Percentiles rank a stretch among this genome's conserved stretches.
phyloP scores from a whole-genome alignment of 1,139 yeast species.

The Yamadazyma oceani region DNA sequence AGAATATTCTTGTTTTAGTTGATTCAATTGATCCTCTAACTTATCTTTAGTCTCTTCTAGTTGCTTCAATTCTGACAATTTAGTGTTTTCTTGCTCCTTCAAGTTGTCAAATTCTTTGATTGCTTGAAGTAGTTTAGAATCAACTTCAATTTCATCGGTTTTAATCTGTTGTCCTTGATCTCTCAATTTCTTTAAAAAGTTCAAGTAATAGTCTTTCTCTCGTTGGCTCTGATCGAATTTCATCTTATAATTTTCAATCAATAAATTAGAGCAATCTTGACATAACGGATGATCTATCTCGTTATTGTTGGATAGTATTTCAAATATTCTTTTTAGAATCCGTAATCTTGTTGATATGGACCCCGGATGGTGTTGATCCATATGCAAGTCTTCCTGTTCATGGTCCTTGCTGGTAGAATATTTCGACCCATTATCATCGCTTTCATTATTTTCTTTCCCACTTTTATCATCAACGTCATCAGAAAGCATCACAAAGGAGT shows the following conservation, averaged over 20 bases:
- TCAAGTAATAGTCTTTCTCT: constrained; percentile 78
- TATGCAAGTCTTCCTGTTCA: constrained; percentile 2
- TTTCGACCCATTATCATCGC: no score
- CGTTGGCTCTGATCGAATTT: constrained; percentile 72
- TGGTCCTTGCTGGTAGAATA: no score
- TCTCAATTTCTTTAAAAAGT: constrained; percentile 67
- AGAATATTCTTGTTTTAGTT: constrained; percentile 40
- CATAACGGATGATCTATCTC: constrained; percentile 90
- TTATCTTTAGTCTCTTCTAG: constrained; percentile 44
- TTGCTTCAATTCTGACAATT: constrained; percentile 41
- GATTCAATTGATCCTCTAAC: constrained; percentile 38
- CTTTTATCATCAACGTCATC: constrained; percentile 14
- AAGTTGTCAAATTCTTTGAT: constrained; percentile 40
- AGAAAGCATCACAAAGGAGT: constrained; percentile 36
- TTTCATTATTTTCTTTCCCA: constrained; percentile 10
- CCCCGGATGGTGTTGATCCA: constrained; percentile 10
- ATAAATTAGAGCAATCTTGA: constrained; percentile 71
- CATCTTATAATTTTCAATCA: constrained; percentile 65
- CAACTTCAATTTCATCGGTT: constrained; percentile 21
- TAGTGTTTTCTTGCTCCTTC: constrained; percentile 32
- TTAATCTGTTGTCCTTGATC: constrained; percentile 37
- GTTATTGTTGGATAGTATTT: constrained; percentile 57
- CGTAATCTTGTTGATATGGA: constrained; percentile 45
- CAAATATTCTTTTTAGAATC: constrained; percentile 62
- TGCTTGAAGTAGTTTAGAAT: constrained; percentile 40